Evolutionary conservation across 371 early-diverging fungal genomes (phyloP).

Genomic region (Syncephalastrum contaminatum): DNA sequence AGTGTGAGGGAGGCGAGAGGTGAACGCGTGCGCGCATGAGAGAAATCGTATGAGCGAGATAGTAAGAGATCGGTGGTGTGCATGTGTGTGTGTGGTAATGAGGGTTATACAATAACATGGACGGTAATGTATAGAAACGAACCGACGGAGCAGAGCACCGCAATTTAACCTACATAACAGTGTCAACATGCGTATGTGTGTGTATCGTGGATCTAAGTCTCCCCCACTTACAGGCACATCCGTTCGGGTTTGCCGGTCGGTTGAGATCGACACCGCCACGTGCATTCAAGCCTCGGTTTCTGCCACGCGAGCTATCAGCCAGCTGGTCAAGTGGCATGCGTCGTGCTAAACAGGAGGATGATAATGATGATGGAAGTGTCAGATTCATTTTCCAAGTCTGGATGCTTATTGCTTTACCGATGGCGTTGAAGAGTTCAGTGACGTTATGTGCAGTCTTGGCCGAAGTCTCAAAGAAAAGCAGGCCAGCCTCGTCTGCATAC

Average conservation of each 20-base stretch:
- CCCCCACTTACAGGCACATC: conserved; percentile 49
- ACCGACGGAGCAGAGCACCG: too few species aligned
- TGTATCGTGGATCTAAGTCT: too few species aligned
- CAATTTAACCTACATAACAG: too few species aligned
- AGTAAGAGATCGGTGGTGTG: too few species aligned
- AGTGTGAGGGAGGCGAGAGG: too few species aligned
- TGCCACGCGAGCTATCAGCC: conserved; percentile 42
- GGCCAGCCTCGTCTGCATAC: conserved; percentile 84
- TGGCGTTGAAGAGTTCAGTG: conserved; percentile 81
- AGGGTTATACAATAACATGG: too few species aligned
- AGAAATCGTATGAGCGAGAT: too few species aligned
- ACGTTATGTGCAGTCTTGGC: conserved; percentile 92
- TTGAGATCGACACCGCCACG: conserved; percentile 43
- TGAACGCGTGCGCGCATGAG: too few species aligned
- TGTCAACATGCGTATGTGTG: too few species aligned
- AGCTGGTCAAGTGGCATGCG: conserved; percentile 49
- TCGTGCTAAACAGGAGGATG: conserved; percentile 21
- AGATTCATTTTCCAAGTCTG: neutral
- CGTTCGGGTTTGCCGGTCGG: conserved; percentile 33
- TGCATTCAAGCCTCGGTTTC: conserved; percentile 30
- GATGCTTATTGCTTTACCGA: conserved; percentile 55
- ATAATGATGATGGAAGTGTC: neutral
- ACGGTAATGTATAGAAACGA: too few species aligned
- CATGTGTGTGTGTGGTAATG: too few species aligned
- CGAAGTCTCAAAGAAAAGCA: conserved; percentile 92